These are phyloP conservation scores for Zymoseptoria passerinii DNA, from an alignment of 2,329 filamentous ascomycete genomes.

Conservation along the genomic window DNA sequence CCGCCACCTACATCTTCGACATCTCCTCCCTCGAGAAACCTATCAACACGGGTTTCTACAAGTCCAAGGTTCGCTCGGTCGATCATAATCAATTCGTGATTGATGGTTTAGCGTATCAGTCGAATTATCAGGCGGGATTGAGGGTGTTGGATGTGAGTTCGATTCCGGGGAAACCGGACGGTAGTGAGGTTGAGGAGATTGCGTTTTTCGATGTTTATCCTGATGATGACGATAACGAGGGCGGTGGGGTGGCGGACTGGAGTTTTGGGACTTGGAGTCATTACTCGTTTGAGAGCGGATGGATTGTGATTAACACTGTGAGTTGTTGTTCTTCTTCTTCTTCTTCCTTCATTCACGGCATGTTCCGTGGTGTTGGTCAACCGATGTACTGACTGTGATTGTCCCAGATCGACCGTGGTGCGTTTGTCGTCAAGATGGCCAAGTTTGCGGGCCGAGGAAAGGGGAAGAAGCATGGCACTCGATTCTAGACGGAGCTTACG, in stretches of 20 bases:
- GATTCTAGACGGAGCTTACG: not conserved
- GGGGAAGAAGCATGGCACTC: constrained; percentile 2
- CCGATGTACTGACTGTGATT: not conserved
- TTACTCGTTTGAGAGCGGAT: constrained; percentile 44
- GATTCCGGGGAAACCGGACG: constrained; percentile 37
- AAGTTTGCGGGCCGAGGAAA: constrained; percentile 8
- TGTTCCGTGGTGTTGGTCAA: constrained; percentile 17
- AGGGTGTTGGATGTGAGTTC: constrained; percentile 31
- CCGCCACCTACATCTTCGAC: constrained; percentile 47
- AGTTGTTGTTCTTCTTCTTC: no score
- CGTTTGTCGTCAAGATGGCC: constrained; percentile 39
- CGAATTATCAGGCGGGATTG: constrained; percentile 32
- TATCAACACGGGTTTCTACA: constrained; percentile 34
- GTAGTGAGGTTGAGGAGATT: constrained; percentile 39
- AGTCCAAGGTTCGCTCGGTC: constrained; percentile 28
- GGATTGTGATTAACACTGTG: constrained; percentile 42
- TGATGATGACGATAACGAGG: constrained; percentile 41
- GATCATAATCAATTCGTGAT: constrained; percentile 38
- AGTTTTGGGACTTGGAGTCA: constrained; percentile 22
- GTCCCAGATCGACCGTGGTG: constrained; percentile 41
- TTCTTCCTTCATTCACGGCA: no score
- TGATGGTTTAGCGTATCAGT: constrained; percentile 31
- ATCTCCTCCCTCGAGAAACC: constrained; percentile 39
- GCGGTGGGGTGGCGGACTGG: constrained; percentile 24
- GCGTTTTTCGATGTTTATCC: constrained; percentile 47